Base-by-base conservation (phyloP, 2,329 filamentous ascomycete species). In the Lomentospora prolificans region DNA sequence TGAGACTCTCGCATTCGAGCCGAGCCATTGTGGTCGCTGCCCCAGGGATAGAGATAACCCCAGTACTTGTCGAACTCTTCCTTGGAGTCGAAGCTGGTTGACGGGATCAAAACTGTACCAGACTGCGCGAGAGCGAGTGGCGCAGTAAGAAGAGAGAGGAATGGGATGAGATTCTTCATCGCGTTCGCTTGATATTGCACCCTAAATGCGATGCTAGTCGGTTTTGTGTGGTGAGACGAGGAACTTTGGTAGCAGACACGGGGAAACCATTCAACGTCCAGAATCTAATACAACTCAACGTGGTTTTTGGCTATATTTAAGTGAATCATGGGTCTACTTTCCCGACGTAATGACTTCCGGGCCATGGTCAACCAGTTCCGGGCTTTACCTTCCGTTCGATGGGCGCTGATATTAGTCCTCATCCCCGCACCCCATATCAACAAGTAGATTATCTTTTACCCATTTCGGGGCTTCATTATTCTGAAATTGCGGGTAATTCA, bases 1-100 rank as follows among this genome's bases (percentile, higher is more conserved):
- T 80, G 73, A 8, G 67, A 62, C 52, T 71, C 66, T 60, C 71
- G 64, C 79, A 82, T 82, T 33, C 77, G 76, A 0, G 79, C 78
- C 0, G 71, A 75, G 41, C 79, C 79, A 61, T 82, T 82, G 67
- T 82, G 79, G 61, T 78, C 75, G 17, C 71, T 75, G 22, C 79
- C 79, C 79, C 79, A 64, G 2, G 61, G 78, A 61, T 82, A 82
- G 60, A 77, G 72, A 65, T 78, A 77, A 55, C 64, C 65, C 68
- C 77, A 82, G 65, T 76, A 66, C 4, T 65, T 60, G 56, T 73
- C 67, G 55, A 76, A 39, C 28, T 33, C 28, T 12, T 33, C 22
- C 19, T 36, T 12, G 28, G 51, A 53, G 51, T 53, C 51, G 17
- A 48, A 48, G 22, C 44, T 48, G 17, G 44, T 48, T 3, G 24